Base-by-base conservation (phyloP, 106 monocot genomes). In the Iris macrosiphon region DNA sequence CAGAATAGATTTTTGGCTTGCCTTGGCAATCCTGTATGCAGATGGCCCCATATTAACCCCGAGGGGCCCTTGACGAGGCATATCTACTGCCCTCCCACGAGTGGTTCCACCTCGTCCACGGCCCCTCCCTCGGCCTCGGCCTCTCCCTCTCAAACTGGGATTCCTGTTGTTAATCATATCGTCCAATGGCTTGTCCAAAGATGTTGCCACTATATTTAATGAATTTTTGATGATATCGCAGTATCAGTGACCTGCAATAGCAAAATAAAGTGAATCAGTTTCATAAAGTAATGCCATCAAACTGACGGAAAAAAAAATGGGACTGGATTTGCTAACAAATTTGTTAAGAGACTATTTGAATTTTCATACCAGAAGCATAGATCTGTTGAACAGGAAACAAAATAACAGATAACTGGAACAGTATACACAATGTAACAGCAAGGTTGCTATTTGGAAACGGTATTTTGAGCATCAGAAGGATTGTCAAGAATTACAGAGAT, bases 21-120 rank as follows among this genome's bases (percentile, higher is more conserved):
- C 95, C 95, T 96, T 85, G 40, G 89, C 79, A 76, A 89, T 85
- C 63, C 73, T 85, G 51, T 69, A 85, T 50, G 89, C 42, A 45
- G 85, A 72, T 45, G 81, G 58, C 15, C 69, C 85, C 46, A 43
- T 63, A 66, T 72, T 79, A 66, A 82, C 76, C 37, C 82, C 67
- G 27, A 89, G 79, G 59, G 70, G 76, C 58, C 95, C 80, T 64
- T 75, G 75, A 57, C 64, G 78, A 51, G 56, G 69, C 78, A 84
- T 69, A 20, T 72, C 75, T 42, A 27, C 10, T 45, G 70, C 79
- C 58, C 79, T 75, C 59, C 81, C 84, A 75, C 82, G 78, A 52
- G 59, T 75, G 39, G 56, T 53, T 43, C 78, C 74, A 55, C 77
- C 77, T 53, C 73, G 72, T n/a, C n/a, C n/a, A n/a, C n/a, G n/a